phyloP scores from a whole-genome alignment of 352 stramenopile species.

The Phytophthora melonis region DNA sequence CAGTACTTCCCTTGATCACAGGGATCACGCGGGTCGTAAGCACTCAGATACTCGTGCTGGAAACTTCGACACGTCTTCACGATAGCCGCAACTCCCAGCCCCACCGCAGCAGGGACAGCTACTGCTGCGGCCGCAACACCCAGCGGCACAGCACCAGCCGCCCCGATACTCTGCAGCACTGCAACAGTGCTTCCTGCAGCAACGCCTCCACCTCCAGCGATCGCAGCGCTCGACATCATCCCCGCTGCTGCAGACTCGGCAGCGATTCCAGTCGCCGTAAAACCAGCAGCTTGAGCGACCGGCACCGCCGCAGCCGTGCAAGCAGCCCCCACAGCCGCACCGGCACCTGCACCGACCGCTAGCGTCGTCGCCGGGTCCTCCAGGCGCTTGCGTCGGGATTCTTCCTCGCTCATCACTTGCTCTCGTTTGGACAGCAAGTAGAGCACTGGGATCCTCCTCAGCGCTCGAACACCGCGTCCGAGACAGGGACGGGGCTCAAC shows the following conservation, averaged over 20 bases:
- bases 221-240: constrained; percentile 59
- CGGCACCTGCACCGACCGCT: not conserved
- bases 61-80: constrained; percentile 28
- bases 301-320: constrained; percentile 8
- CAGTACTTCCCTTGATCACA: constrained; percentile 8
- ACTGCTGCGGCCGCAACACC: constrained; percentile 4
- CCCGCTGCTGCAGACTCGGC: constrained; percentile 40
- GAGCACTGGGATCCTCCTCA: no score
- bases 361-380: not conserved
- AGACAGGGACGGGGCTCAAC: no score
- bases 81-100: constrained; percentile 11
- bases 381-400: no score
- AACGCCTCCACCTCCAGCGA: constrained; percentile 44
- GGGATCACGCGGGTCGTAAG: constrained; percentile 20
- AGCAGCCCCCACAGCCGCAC: constrained; percentile 14
- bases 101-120: not conserved
- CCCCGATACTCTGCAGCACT: constrained; percentile 56
- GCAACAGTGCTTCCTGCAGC: constrained; percentile 46
- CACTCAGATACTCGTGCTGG: constrained; percentile 29
- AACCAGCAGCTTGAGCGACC: constrained; percentile 37
- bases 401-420: no score
- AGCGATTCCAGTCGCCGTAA: constrained; percentile 46
- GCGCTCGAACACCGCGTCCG: no score
- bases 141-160: constrained; percentile 15
- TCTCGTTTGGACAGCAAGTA: no score